phyloP scores from a whole-genome alignment of 768 basidiomycete genomes.

The Termitomyces sp. region DNA sequence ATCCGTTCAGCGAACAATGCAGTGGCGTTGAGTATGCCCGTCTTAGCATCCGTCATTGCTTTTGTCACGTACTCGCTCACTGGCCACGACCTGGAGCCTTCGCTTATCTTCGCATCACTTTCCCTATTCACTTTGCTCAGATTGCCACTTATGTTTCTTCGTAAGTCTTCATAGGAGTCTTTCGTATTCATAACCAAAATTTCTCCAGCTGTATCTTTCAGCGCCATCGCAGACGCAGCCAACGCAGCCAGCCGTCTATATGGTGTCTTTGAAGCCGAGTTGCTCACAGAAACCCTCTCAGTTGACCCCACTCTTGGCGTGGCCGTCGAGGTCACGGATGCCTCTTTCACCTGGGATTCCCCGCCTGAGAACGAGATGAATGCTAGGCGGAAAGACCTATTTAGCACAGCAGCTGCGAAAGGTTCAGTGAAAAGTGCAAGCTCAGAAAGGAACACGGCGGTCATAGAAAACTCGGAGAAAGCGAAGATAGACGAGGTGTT shows the following conservation, averaged over 20 bases:
- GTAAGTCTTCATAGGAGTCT: constrained; percentile 26
- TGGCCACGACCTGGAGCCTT: constrained; percentile 64
- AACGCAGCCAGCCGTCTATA: constrained; percentile 76
- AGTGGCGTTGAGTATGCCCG: constrained; percentile 67
- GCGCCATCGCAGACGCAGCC: constrained; percentile 77
- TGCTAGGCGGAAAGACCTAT: constrained; percentile 24
- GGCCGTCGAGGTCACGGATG: constrained; percentile 65
- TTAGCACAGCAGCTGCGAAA: background rate
- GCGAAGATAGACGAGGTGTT: constrained; percentile 42
- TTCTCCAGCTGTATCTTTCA: constrained; percentile 57
- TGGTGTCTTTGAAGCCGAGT: constrained; percentile 82
- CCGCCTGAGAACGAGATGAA: constrained; percentile 40
- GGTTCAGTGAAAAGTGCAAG: constrained; percentile 19
- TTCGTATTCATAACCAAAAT: constrained; percentile 2
- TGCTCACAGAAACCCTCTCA: constrained; percentile 50
- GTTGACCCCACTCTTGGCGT: constrained; percentile 50
- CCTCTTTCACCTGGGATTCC: constrained; percentile 84
- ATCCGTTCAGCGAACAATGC: constrained; percentile 64
- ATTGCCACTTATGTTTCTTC: constrained; percentile 73
- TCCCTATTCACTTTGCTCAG: constrained; percentile 82
- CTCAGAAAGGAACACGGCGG: constrained; percentile 23
- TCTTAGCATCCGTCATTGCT: constrained; percentile 70
- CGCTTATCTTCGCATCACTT: constrained; percentile 78
- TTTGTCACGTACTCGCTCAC: constrained; percentile 74
- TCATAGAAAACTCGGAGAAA: constrained; percentile 11